Conservation (phyloP, 1,139 yeast genomes). For the Meyerozyma sp. region DNA sequence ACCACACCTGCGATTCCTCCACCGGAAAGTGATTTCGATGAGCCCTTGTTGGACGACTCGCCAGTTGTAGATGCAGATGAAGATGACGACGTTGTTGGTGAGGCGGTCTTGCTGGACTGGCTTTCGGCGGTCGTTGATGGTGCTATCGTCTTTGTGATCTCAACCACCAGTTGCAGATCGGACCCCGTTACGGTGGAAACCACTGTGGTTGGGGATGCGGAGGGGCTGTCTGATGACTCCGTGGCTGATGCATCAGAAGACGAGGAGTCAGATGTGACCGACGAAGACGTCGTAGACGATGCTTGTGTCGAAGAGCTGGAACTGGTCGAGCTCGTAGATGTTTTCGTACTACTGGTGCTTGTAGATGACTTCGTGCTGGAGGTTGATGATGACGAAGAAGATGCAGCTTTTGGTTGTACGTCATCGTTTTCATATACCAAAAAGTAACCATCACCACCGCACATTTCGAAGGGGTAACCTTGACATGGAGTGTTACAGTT, state of each 20-base stretch:
- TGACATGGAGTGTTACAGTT: slow-evolving; percentile 48
- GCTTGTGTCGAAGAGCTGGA: slow-evolving; percentile 3
- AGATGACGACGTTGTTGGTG: slow-evolving; percentile 4
- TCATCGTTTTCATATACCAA: slow-evolving; percentile 41
- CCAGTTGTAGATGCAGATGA: slow-evolving; percentile 2
- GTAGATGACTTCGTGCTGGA: slow-evolving; percentile 10
- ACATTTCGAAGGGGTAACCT: slow-evolving; percentile 53
- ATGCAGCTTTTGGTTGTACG: slow-evolving; percentile 13
- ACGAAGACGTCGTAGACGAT: slow-evolving; percentile 8
- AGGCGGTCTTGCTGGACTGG: neutral
- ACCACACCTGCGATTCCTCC: slow-evolving; percentile 77
- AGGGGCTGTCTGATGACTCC: slow-evolving; percentile 1
- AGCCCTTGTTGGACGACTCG: slow-evolving; percentile 7
- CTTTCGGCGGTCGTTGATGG: neutral
- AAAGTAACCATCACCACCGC: slow-evolving; percentile 58
- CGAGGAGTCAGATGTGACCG: slow-evolving; percentile 5
- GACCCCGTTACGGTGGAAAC: slow-evolving; percentile 1
- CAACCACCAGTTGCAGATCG: slow-evolving; percentile 1
- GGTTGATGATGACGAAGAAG: slow-evolving; percentile 10
- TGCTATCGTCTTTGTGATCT: neutral
- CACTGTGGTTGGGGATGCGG: neutral
- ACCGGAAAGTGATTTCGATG: slow-evolving; percentile 30
- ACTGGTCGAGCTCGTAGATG: slow-evolving; percentile 7
- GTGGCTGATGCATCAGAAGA: slow-evolving; percentile 2
- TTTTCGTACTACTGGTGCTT: slow-evolving; percentile 6